Conservation (phyloP, 306 rosid species). For the Albizia julibrissin region DNA sequence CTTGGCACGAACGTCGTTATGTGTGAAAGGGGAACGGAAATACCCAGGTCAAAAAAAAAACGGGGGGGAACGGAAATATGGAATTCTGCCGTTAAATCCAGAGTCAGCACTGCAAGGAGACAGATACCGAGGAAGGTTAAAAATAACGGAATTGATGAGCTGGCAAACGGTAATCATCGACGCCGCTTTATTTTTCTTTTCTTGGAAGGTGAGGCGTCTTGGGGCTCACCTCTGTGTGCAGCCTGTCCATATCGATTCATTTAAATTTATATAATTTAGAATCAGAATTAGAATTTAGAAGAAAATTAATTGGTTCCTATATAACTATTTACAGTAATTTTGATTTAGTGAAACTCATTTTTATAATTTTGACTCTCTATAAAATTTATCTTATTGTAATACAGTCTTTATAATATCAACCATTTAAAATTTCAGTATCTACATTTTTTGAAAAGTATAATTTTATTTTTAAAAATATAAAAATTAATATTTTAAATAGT, state of each 20-base stretch:
- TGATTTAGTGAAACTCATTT: no score
- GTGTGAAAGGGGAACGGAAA: slow-evolving; percentile 3
- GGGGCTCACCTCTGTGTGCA: neutral
- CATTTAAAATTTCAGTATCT: no score
- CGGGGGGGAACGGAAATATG: no score
- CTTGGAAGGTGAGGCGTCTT: slow-evolving; percentile 30
- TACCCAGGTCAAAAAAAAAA: no score
- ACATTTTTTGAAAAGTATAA: no score
- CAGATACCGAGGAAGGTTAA: neutral
- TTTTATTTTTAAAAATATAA: no score
- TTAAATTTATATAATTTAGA: neutral
- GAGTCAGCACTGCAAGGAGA: slow-evolving; percentile 25
- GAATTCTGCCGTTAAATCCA: slow-evolving; percentile 26
- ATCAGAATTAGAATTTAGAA: neutral
- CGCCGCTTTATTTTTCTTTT: slow-evolving; percentile 18
- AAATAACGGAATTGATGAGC: slow-evolving; percentile 37
- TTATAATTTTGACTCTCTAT: no score
- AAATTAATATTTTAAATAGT: no score
- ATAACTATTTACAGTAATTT: no score
- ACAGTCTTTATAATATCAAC: no score
- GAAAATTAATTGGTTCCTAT: no score
- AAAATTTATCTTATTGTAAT: no score
- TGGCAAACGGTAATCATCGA: slow-evolving; percentile 41
- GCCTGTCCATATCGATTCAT: neutral
- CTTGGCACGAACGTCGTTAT: slow-evolving; percentile 35